These are phyloP conservation scores for Thermomucor indicae-seudaticae DNA, from an alignment of 371 early-diverging fungal genomes.

Conservation along the genomic window DNA sequence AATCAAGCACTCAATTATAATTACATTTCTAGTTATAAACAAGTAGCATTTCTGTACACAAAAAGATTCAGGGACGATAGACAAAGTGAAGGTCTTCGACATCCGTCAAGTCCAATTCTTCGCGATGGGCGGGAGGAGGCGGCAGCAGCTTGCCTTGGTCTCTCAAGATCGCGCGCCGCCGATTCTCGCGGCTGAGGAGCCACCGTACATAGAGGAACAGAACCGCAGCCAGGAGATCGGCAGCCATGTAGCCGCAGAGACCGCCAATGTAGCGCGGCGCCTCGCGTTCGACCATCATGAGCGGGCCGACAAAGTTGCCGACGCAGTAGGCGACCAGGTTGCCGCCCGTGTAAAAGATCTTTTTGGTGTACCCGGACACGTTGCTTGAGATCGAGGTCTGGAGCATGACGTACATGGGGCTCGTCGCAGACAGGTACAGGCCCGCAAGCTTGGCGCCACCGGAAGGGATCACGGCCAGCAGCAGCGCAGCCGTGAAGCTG, in stretches of 20 bases:
- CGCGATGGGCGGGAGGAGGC: conserved; percentile 1
- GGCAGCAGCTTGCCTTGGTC: conserved; percentile 1
- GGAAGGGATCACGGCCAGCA: conserved; percentile 18
- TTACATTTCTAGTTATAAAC: no score
- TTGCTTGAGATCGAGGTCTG: conserved; percentile 7
- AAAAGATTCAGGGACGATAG: conserved; percentile 29
- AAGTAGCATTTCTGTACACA: no score
- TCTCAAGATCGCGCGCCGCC: conserved; percentile 2
- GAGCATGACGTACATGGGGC: conserved; percentile 3
- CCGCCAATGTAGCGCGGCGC: conserved; percentile 14
- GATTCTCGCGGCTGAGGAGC: conserved; percentile 4
- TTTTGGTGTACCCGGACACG: conserved; percentile 18
- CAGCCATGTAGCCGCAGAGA: conserved; percentile 19
- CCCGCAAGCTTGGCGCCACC: conserved; percentile 16
- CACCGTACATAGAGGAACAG: conserved; percentile 14
- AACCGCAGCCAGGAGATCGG: conserved; percentile 14
- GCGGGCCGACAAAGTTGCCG: conserved; percentile 16
- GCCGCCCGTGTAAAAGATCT: conserved; percentile 9
- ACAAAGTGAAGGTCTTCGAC: conserved; percentile 34
- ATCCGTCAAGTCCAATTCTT: conserved; percentile 29
- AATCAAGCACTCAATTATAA: no score
- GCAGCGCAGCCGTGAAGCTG: conserved; percentile 15
- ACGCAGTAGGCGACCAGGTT: conserved; percentile 13
- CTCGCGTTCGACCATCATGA: conserved; percentile 14
- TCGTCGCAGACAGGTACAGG: conserved; percentile 13